Base-by-base conservation (phyloP, 169 alveolate genomes). In the Eimeria acervulina region DNA sequence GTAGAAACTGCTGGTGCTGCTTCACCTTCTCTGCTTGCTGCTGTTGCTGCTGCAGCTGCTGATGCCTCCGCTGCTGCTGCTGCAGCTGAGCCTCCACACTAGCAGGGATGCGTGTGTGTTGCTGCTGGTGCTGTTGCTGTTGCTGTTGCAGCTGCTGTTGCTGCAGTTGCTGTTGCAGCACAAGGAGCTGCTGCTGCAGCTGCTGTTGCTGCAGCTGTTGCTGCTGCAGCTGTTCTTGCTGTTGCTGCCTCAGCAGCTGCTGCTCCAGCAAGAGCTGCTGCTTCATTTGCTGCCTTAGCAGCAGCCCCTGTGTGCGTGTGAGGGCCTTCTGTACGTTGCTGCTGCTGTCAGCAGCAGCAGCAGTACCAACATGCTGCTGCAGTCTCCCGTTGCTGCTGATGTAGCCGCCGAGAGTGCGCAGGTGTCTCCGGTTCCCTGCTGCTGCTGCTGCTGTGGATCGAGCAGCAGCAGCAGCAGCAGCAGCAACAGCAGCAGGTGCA, bases 381-480 rank as follows among this genome's bases (percentile, higher is more conserved):
- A 23, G 33, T 4, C 40, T 42, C 31, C 89, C 40, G 89, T 12
- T 40, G 66, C 61, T 78, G 59, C 63, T 40, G 66, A 12, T 13
- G 66, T 38, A 28, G 89, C 33, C 21, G 7, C 89, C 89, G 33
- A 78, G 63, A 17, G 68, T 44, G 8, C 89, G 89, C 19, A 78
- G 10, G 33, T 78, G 89, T 40, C 89, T 78, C 33, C 66, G 33
- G 89, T 78, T 78, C 15, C 89, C 61, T 40, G 89, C 89, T 44
- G 89, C 89, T 38, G 89, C 89, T 44, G 89, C 59, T 51, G 59
- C 59, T 1, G 59, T 13, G 89, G 89, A 78, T 38, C 89, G 33
- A 28, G 84, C 84, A 74, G 55, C 51, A 21, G 89, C 89, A 78
- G 89, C 89, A 38, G 89, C 89, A 40, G 89, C 89, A 44, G 68